Conservation (phyloP, 2,329 filamentous ascomycete genomes). For the Biscogniauxia mediterranea region DNA sequence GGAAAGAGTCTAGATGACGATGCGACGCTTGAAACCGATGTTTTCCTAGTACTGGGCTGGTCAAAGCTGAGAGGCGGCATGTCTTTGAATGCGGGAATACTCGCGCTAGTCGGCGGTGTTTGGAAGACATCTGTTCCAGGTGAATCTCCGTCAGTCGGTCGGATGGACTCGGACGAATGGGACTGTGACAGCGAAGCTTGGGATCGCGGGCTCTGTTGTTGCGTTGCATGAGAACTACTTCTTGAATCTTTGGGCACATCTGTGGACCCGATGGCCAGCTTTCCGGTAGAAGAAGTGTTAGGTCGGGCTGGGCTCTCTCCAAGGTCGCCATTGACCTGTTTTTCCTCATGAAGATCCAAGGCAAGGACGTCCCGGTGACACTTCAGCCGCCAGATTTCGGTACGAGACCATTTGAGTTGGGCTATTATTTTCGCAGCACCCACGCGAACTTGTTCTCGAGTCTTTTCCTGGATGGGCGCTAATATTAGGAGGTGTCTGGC, state of each 20-base stretch:
- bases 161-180: conserved; percentile 32
- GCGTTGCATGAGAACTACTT: conserved; percentile 33
- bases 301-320: conserved; percentile 19
- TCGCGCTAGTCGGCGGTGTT: conserved; percentile 45
- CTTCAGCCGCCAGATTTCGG: conserved; percentile 88
- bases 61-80: conserved; percentile 37
- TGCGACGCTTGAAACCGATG: conserved; percentile 43
- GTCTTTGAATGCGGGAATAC: conserved; percentile 41
- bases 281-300: conserved; percentile 16
- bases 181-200: conserved; percentile 32
- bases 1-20: conserved; percentile 38
- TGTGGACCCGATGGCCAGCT: conserved; percentile 25
- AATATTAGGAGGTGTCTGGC: conserved; percentile 86
- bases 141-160: conserved; percentile 37
- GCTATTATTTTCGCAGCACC: conserved; percentile 82
- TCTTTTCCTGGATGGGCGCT: conserved; percentile 87
- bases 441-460: conserved; percentile 79
- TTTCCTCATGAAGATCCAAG: conserved; percentile 82
- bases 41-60: conserved; percentile 35
- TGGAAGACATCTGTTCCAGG: conserved; percentile 46
- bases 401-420: conserved; percentile 88
- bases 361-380: conserved; percentile 87
- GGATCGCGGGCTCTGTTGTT: conserved; percentile 38
- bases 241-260: conserved; percentile 35
- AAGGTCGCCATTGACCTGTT: conserved; percentile 38